Percentiles rank a stretch among this genome's conserved stretches.
phyloP scores from a whole-genome alignment of 257 asterid species.

The Ajuga chamaepitys region DNA sequence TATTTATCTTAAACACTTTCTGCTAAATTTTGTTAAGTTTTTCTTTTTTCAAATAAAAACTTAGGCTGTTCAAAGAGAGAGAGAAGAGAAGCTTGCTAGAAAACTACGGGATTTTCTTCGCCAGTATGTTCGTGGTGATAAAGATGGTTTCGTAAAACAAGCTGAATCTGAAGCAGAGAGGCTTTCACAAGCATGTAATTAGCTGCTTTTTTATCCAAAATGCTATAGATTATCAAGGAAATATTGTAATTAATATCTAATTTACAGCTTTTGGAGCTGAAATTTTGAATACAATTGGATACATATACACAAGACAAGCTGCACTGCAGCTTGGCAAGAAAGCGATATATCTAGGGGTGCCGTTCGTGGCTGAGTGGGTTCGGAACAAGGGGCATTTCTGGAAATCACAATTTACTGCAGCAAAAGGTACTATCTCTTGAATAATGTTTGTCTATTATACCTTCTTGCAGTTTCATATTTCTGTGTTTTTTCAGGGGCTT shows the following conservation, averaged over 20 bases:
- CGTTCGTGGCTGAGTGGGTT: constrained; percentile 63
- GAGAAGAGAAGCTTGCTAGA: constrained; percentile 86
- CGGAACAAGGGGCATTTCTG: constrained; percentile 80
- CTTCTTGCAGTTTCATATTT: too few relatives aligned
- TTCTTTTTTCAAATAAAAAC: background rate
- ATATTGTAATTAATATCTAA: background rate
- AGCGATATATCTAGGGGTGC: constrained; percentile 55
- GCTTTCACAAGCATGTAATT: constrained; percentile 44
- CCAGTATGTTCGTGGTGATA: constrained; percentile 52
- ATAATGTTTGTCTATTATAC: too few relatives aligned
- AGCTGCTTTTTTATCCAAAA: background rate
- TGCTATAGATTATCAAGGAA: too few relatives aligned
- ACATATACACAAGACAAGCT: constrained; percentile 81
- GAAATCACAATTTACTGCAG: constrained; percentile 85
- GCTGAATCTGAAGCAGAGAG: constrained; percentile 84
- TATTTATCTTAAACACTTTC: background rate
- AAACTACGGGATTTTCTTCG: constrained; percentile 54
- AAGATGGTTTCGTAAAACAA: constrained; percentile 50
- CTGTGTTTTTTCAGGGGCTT: constrained; percentile 52
- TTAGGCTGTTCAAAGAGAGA: constrained; percentile 80
- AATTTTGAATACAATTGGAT: constrained; percentile 68
- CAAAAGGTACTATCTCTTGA: constrained; percentile 40
- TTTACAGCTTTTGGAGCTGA: constrained; percentile 71
- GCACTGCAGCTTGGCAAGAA: constrained; percentile 56
- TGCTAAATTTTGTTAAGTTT: background rate